These are phyloP conservation scores for Calonectria hongkongensis DNA, from an alignment of 2,329 filamentous ascomycete species.

Conservation along the genomic window DNA sequence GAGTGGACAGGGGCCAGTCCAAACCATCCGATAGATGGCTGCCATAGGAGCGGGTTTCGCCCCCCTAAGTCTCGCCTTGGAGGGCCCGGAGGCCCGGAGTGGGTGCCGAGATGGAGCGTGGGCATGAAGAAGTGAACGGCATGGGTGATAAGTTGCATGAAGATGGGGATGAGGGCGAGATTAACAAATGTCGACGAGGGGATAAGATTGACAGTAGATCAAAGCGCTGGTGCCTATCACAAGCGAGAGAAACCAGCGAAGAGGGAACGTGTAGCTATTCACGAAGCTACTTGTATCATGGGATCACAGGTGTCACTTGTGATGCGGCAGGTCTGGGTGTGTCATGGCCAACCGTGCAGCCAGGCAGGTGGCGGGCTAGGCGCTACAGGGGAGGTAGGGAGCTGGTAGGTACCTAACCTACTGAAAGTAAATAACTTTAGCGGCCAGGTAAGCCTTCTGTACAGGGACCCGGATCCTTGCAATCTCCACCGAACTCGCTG, in stretches of 20 bases:
- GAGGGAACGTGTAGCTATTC: constrained; percentile 13
- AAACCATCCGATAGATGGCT: constrained; percentile 41
- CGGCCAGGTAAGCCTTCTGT: constrained; percentile 18
- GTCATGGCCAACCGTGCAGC: constrained; percentile 24
- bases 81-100: constrained; percentile 27
- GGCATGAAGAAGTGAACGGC: constrained; percentile 33
- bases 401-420: constrained; percentile 24
- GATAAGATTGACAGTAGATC: constrained; percentile 9
- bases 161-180: constrained; percentile 25
- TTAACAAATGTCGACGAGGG: constrained; percentile 11
- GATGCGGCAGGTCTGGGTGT: constrained; percentile 11
- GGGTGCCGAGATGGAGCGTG: constrained; percentile 21
- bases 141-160: constrained; percentile 35
- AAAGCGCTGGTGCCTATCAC: constrained; percentile 14
- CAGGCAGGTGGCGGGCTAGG: background rate
- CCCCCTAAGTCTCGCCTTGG: background rate
- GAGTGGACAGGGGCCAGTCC: constrained; percentile 42
- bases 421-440: constrained; percentile 1
- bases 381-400: background rate
- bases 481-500: constrained; percentile 37
- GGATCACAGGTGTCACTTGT: constrained; percentile 36
- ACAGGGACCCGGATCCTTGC: constrained; percentile 24
- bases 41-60: constrained; percentile 16
- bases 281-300: constrained; percentile 27
- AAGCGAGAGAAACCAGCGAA: background rate